A percentile compares a stretch with the other conserved stretches of the same genome.
phyloP scores from a whole-genome alignment of 1,139 yeast species.

The Yamadazyma membranifaciens region DNA sequence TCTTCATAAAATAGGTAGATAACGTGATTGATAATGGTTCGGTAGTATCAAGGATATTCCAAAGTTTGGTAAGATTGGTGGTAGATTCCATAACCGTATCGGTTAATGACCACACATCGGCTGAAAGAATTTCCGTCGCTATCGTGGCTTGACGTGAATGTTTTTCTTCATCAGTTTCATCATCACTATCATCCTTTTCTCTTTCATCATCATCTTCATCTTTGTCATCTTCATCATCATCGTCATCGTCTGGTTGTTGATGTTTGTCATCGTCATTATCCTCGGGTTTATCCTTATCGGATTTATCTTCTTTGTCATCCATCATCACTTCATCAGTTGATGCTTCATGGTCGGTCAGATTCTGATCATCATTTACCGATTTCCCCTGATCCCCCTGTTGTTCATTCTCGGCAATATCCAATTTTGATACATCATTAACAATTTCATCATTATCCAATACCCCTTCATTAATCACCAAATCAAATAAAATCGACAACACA shows the following conservation, averaged over 20 bases:
- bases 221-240: conserved; percentile 11
- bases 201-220: conserved; percentile 14
- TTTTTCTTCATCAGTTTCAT: conserved; percentile 48
- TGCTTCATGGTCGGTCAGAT: not conserved
- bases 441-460: conserved; percentile 23
- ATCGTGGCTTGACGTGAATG: conserved; percentile 74
- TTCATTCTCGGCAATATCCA: conserved; percentile 16
- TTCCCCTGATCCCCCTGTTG: conserved; percentile 11
- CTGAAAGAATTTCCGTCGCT: conserved; percentile 86
- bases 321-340: conserved; percentile 4
- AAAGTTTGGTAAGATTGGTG: conserved; percentile 62
- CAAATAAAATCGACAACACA: conserved; percentile 63
- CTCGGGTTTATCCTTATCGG: conserved; percentile 7
- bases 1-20: conserved; percentile 89
- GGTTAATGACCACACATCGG: conserved; percentile 93
- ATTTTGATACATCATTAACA: conserved; percentile 2
- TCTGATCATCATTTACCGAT: not conserved
- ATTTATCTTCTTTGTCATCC: conserved; percentile 15
- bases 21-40: conserved; percentile 67
- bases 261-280: conserved; percentile 21
- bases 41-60: conserved; percentile 68
- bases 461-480: conserved; percentile 58
- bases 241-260: conserved; percentile 9
- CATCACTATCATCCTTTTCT: conserved; percentile 19
- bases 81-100: conserved; percentile 85